Percentiles rank a stretch among this genome's conserved stretches.
Evolutionary conservation across 2,329 filamentous ascomycete species (phyloP).

Genomic region (Hypomyces perniciosus): DNA sequence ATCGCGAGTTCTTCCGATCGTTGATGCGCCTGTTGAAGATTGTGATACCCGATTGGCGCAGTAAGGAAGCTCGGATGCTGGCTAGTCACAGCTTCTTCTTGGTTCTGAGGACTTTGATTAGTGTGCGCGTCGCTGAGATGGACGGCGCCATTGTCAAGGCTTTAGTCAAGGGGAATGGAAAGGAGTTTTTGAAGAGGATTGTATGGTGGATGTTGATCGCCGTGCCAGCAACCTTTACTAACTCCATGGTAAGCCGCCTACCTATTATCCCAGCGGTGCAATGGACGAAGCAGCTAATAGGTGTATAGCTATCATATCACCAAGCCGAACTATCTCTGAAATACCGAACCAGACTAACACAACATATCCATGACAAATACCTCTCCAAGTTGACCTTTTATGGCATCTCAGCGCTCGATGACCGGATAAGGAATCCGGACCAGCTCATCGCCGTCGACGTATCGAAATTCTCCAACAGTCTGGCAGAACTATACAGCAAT

Average conservation of each 20-base stretch:
- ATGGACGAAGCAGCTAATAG: background rate
- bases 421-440: slow-evolving; percentile 97
- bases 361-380: slow-evolving; percentile 91
- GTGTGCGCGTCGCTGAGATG: slow-evolving; percentile 91
- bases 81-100: slow-evolving; percentile 91
- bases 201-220: slow-evolving; percentile 99
- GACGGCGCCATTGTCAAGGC: slow-evolving; percentile 91
- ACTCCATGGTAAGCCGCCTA: slow-evolving; percentile 73
- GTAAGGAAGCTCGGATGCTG: slow-evolving; percentile 79
- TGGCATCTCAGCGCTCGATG: slow-evolving; percentile 87
- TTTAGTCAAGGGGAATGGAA: slow-evolving; percentile 83
- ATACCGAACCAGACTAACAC: slow-evolving; percentile 89
- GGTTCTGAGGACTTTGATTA: slow-evolving; percentile 84
- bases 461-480: slow-evolving; percentile 88
- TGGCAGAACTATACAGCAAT: slow-evolving; percentile 94
- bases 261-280: no score
- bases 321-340: slow-evolving; percentile 90
- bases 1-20: slow-evolving; percentile 73
- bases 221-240: slow-evolving; percentile 93
- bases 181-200: slow-evolving; percentile 80
- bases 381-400: slow-evolving; percentile 98
- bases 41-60: slow-evolving; percentile 83
- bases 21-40: slow-evolving; percentile 74
- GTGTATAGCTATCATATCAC: slow-evolving; percentile 76
- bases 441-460: slow-evolving; percentile 97